Base-by-base conservation (phyloP, 768 basidiomycete species). In the Amanita thiersii region DNA sequence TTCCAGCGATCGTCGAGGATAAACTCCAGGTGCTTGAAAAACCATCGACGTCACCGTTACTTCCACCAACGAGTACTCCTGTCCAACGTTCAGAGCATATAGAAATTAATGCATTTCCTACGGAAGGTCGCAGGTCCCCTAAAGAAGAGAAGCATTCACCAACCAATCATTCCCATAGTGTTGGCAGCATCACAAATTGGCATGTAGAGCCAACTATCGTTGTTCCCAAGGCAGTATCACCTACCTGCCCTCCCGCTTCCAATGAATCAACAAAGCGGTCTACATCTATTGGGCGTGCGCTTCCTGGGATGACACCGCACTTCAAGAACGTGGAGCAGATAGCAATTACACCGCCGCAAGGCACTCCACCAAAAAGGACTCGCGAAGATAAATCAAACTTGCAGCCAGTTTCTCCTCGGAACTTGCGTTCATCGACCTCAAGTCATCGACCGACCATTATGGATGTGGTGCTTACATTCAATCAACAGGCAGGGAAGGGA, bases 381-480 rank as follows among this genome's bases (percentile, higher is more conserved):
- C 46, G 45, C 17, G 45, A 50, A 40, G 61, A 64, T 3, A 57
- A 47, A 28, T 39, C 39, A 18, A 36, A 44, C 18, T 28, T 55
- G 15, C 47, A 59, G 1, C 47, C 53, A 3, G 59, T 69, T 1
- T 66, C 72, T 4, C 52, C 60, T 3, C 69, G 67, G 39, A 73
- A 72, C 51, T 44, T 61, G 33, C 77, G 82, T 15, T 79, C 80
- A 39, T 75, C 82, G 3, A 84, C 75, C 51, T 73, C 81, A 4
- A 81, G 82, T 11, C 76, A 73, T 39, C 65, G 86, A 45, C 75
- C 81, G 14, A 75, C 77, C 10, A 83, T 78, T 17, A 87, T 88
- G 86, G 83, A 88, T 30, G 75, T 88, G 8, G 83, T 82, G 2
- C 80, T 79, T 54, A 71, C 73, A 6, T 55, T 86, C 40, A 65